Evolutionary conservation across 2,329 filamentous ascomycete genomes (phyloP).

Genomic region (Exophiala xenobiotica): DNA sequence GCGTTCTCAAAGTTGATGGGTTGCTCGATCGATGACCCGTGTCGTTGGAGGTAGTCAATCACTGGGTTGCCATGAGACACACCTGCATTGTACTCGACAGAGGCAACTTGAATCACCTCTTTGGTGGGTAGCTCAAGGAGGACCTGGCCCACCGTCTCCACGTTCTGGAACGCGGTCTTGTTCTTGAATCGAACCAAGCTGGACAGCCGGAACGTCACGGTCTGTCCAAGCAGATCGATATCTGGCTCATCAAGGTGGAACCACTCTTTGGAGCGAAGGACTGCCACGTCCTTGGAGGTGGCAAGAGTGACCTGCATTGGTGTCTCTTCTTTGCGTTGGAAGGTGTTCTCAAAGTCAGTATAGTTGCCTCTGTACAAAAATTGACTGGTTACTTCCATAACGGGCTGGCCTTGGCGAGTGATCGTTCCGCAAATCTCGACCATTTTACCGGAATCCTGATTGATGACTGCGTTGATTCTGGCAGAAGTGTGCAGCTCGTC

Average conservation of each 20-base stretch:
- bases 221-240: constrained; percentile 86
- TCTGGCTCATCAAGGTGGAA: constrained; percentile 84
- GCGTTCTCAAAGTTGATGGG: constrained; percentile 96
- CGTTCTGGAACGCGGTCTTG: constrained; percentile 83
- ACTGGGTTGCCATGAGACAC: constrained; percentile 94
- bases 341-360: constrained; percentile 94
- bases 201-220: constrained; percentile 91
- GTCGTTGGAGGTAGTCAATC: constrained; percentile 88
- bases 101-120: constrained; percentile 96
- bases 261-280: constrained; percentile 96
- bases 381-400: constrained; percentile 98
- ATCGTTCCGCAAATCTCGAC: constrained; percentile 99
- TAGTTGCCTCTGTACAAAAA: constrained; percentile 95
- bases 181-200: constrained; percentile 93
- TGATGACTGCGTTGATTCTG: constrained; percentile 95
- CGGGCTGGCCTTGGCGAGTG: constrained; percentile 72
- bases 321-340: constrained; percentile 95
- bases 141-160: constrained; percentile 89
- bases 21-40: constrained; percentile 91
- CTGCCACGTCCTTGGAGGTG: constrained; percentile 86
- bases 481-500: constrained; percentile 90
- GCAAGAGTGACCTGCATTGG: constrained; percentile 89
- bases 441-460: constrained; percentile 98
- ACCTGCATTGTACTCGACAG: constrained; percentile 90
- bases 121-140: constrained; percentile 93